These are phyloP conservation scores for Argentina anserina DNA, from an alignment of 306 rosid genomes.

Conservation along the genomic window DNA sequence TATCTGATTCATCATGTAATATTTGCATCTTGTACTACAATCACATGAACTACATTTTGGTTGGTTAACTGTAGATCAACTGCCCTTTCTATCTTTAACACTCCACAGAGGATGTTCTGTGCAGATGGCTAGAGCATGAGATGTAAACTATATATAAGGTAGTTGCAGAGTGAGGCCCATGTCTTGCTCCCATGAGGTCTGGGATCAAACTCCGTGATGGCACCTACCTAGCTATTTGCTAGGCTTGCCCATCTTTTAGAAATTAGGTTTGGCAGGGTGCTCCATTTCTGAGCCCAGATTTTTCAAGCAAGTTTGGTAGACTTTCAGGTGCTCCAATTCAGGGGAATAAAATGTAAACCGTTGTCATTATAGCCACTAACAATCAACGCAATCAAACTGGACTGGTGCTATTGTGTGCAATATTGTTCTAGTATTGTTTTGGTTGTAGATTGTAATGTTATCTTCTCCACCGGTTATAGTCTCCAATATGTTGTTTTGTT, in stretches of 20 bases:
- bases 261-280: neutral
- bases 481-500: neutral
- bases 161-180: neutral
- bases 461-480: neutral
- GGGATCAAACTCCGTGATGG: neutral
- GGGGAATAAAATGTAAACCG: neutral
- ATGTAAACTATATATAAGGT: neutral
- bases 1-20: conserved; percentile 1
- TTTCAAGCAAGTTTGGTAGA: neutral
- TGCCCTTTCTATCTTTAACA: neutral
- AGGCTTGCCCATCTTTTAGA: neutral
- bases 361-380: neutral
- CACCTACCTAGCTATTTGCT: neutral
- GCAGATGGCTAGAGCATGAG: neutral
- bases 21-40: conserved; percentile 29
- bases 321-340: neutral
- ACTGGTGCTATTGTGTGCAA: neutral
- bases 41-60: conserved; percentile 30
- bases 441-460: neutral
- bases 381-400: neutral
- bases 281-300: neutral
- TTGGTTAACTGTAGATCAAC: conserved; percentile 15
- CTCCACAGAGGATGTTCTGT: neutral
- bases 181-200: neutral
- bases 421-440: neutral